Conservation (phyloP, 148 eudicot species). For the Chenopodium quinoa region DNA sequence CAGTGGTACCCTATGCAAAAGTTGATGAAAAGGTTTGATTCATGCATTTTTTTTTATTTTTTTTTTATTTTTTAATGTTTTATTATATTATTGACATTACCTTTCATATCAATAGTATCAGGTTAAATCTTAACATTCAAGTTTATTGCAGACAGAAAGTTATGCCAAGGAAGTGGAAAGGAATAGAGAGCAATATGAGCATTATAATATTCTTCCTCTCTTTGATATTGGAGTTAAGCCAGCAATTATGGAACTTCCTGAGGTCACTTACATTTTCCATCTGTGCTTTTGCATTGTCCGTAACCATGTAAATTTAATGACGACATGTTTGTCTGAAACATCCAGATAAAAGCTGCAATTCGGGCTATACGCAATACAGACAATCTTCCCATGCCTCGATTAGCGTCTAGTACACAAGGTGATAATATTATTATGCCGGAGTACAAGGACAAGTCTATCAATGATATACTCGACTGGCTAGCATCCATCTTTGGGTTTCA, state of each 20-base stretch:
- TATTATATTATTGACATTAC: neutral
- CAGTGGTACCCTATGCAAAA: conserved; percentile 71
- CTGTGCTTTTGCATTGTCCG: conserved; percentile 10
- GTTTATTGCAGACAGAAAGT: conserved; percentile 51
- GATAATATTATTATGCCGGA: conserved; percentile 49
- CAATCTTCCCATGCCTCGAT: conserved; percentile 65
- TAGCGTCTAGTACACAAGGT: conserved; percentile 25
- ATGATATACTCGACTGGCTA: conserved; percentile 91
- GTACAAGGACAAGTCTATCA: conserved; percentile 53
- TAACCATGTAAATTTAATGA: conserved; percentile 3
- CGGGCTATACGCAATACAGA: conserved; percentile 61
- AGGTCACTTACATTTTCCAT: conserved; percentile 44
- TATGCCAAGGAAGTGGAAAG: conserved; percentile 88
- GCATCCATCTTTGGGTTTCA: conserved; percentile 84
- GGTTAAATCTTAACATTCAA: conserved; percentile 11
- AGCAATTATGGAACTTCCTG: conserved; percentile 94
- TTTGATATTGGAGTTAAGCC: conserved; percentile 77
- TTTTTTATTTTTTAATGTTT: neutral
- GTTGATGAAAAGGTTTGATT: conserved; percentile 72
- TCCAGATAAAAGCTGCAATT: conserved; percentile 84
- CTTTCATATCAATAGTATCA: conserved; percentile 3
- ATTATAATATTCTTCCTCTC: conserved; percentile 91
- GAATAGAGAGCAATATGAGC: conserved; percentile 69
- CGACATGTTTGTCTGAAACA: conserved; percentile 8
- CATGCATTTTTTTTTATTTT: neutral